Percentiles rank a stretch among this genome's conserved stretches.
Evolutionary conservation across 129 eudicot species (phyloP).

Genomic region (Mikania micrantha): DNA sequence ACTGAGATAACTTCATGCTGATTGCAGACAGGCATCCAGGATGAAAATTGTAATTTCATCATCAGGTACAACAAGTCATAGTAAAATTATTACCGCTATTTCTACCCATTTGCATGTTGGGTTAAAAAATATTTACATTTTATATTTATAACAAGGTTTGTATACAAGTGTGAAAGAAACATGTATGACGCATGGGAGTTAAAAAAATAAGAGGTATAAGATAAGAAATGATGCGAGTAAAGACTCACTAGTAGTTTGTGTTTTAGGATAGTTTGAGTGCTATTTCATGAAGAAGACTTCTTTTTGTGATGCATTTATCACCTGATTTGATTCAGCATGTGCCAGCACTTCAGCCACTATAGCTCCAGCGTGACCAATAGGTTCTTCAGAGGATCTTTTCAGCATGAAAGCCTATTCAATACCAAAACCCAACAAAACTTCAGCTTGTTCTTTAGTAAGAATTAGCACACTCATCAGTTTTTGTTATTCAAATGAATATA

Average conservation of each 20-base stretch:
- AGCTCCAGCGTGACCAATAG: constrained; percentile 94
- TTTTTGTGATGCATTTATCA: constrained; percentile 77
- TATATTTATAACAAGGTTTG: constrained; percentile 14
- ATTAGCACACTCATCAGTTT: background rate
- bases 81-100: no score
- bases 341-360: constrained; percentile 87
- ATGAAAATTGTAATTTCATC: no score
- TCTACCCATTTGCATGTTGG: no score
- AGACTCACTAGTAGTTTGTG: constrained; percentile 2
- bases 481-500: background rate
- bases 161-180: constrained; percentile 10
- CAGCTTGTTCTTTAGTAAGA: background rate
- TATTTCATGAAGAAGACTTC: constrained; percentile 73
- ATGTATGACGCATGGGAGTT: background rate
- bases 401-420: no score
- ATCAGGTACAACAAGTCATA: no score
- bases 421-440: constrained; percentile 1
- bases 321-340: constrained; percentile 75
- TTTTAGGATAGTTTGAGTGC: constrained; percentile 55
- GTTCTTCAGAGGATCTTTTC: constrained; percentile 82
- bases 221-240: constrained; percentile 3
- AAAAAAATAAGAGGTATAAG: no score
- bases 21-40: no score
- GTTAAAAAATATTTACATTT: constrained; percentile 21
- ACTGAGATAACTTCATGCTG: no score